Conservation (phyloP, 2,329 filamentous ascomycete species). For the Cladosporium sp. region DNA sequence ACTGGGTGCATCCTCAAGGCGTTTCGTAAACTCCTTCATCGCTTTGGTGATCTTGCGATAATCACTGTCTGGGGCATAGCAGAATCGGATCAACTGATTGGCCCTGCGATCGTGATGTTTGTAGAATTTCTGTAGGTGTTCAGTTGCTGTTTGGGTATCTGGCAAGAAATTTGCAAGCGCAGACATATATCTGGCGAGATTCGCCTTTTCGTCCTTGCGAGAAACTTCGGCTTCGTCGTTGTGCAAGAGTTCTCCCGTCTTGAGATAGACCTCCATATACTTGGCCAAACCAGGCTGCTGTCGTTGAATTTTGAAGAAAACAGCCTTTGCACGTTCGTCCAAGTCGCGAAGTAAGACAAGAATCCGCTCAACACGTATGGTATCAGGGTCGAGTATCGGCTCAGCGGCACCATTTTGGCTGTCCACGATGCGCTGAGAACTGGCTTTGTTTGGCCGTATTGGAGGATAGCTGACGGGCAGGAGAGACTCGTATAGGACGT, state of each 20-base stretch:
- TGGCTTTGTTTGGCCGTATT: conserved; percentile 54
- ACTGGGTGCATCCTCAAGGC: conserved; percentile 61
- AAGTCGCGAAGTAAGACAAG: conserved; percentile 78
- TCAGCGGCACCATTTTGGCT: conserved; percentile 48
- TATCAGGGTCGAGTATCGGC: conserved; percentile 64
- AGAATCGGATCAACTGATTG: conserved; percentile 86
- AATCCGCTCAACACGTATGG: conserved; percentile 80
- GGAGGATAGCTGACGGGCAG: conserved; percentile 88
- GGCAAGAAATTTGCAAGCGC: conserved; percentile 75
- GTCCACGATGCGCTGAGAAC: conserved; percentile 63
- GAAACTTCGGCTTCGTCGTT: conserved; percentile 78
- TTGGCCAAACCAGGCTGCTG: conserved; percentile 75
- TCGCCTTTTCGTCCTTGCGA: conserved; percentile 65
- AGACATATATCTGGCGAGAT: conserved; percentile 71
- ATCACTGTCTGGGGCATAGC: conserved; percentile 81
- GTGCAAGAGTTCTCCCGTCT: conserved; percentile 86
- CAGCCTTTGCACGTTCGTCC: conserved; percentile 75
- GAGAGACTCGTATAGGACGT: conserved; percentile 81
- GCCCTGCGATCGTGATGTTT: conserved; percentile 86
- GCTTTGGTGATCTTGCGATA: conserved; percentile 89
- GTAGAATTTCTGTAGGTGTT: conserved; percentile 86
- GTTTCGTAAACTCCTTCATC: conserved; percentile 82
- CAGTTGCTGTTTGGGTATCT: conserved; percentile 69
- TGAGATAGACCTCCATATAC: conserved; percentile 74
- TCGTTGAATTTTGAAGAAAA: conserved; percentile 83